Percentiles rank a stretch among this genome's conserved stretches.
phyloP scores from a whole-genome alignment of 1,139 yeast genomes.

The Kluyveromyces sp. region DNA sequence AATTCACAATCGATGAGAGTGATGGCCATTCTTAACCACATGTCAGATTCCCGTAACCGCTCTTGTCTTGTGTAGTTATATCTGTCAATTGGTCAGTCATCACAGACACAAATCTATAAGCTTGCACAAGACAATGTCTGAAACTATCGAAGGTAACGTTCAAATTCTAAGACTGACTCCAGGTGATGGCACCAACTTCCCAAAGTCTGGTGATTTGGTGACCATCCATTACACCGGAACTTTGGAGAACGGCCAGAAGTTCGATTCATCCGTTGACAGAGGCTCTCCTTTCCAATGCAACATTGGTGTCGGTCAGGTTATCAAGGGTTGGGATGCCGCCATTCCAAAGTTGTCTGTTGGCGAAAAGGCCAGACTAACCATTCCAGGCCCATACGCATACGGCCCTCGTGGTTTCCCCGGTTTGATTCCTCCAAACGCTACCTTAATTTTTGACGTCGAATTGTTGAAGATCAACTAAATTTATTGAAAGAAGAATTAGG shows the following conservation, averaged over 20 bases:
- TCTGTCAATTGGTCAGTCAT: neutral
- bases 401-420: slow-evolving; percentile 95
- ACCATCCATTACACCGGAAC: slow-evolving; percentile 96
- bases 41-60: neutral
- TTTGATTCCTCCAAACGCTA: slow-evolving; percentile 91
- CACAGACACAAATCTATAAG: neutral
- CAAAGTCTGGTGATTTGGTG: slow-evolving; percentile 77
- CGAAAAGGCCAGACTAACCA: slow-evolving; percentile 83
- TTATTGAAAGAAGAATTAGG: too few relatives aligned
- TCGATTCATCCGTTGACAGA: slow-evolving; percentile 91
- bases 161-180: slow-evolving; percentile 38
- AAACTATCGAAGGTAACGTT: slow-evolving; percentile 35
- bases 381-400: slow-evolving; percentile 90
- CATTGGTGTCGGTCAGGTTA: slow-evolving; percentile 95
- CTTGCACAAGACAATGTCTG: slow-evolving; percentile 27
- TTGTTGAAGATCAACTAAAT: slow-evolving; percentile 66
- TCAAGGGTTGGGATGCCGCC: slow-evolving; percentile 91
- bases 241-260: slow-evolving; percentile 86
- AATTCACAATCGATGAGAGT: too few relatives aligned
- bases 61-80: too few relatives aligned
- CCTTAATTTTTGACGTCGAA: slow-evolving; percentile 88
- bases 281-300: slow-evolving; percentile 89
- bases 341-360: slow-evolving; percentile 89
- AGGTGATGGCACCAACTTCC: slow-evolving; percentile 76
- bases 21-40: too few relatives aligned